These are phyloP conservation scores for Tarenaya hassleriana DNA, from an alignment of 345 rosid species.

Conservation along the genomic window DNA sequence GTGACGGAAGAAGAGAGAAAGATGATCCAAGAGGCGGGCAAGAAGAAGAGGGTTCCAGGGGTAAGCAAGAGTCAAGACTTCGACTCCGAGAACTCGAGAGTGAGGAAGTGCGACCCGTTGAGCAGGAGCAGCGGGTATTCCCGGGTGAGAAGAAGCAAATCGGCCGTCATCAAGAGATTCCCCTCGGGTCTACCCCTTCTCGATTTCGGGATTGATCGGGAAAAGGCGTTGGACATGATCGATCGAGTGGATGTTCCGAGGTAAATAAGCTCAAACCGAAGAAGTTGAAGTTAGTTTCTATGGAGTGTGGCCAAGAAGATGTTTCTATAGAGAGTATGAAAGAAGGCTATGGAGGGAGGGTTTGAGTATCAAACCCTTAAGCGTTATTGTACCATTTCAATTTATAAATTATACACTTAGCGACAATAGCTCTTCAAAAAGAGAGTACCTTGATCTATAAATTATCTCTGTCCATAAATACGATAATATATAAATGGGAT, in stretches of 20 bases:
- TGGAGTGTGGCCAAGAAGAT: constrained; percentile 15
- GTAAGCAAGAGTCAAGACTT: constrained; percentile 46
- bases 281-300: constrained; percentile 27
- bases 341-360: constrained; percentile 16
- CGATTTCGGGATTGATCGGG: constrained; percentile 43
- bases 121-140: constrained; percentile 45
- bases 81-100: constrained; percentile 29
- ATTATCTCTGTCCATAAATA: too few relatives aligned
- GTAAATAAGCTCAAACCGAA: constrained; percentile 24
- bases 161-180: constrained; percentile 30
- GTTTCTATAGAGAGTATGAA: constrained; percentile 11
- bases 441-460: too few relatives aligned
- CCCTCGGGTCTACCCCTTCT: constrained; percentile 41
- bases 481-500: too few relatives aligned
- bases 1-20: constrained; percentile 37
- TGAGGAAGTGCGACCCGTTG: constrained; percentile 40
- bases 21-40: constrained; percentile 30
- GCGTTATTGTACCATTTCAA: too few relatives aligned
- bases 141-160: constrained; percentile 39
- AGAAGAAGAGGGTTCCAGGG: constrained; percentile 24
- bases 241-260: constrained; percentile 42
- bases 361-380: too few relatives aligned
- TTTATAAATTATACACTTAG: too few relatives aligned
- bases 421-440: too few relatives aligned
- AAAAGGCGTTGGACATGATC: constrained; percentile 51